Base-by-base conservation (phyloP, 2,329 filamentous ascomycete species). In the Fusarium sp. region DNA sequence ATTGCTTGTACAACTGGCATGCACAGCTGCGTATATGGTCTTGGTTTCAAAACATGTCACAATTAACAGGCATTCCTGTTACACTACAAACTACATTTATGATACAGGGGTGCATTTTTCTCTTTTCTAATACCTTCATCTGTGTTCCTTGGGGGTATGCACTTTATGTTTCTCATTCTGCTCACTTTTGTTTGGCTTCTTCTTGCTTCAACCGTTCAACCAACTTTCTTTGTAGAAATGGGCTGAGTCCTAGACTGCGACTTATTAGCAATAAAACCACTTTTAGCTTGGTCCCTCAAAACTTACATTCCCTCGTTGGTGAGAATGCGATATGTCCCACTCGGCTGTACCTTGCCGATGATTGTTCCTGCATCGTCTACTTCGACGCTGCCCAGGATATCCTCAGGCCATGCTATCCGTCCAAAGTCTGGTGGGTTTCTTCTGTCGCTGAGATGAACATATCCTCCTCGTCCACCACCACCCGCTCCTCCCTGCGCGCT, bases 221-320 rank as follows among this genome's bases (percentile, higher is more conserved):
- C 53, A 90, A 76, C 74, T 87, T 90, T 30, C 77, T 83, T 60
- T 83, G 80, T 53, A 90, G 73, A 73, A 85, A 90, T 2, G 78
- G 77, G 46, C 78, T 70, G 52, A 80, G 53, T 40, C 78, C 78
- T 42, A 80, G 45, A 27, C 78, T 80, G 45, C 30, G 30, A 48
- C 14, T 32, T 14, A 59, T 77, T 73, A 77, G 77, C 34, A 57
- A 60, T 34, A 27, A 13, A 46, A 6, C 9, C 18, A 11, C 8
- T 53, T 14, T 53, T 12, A 16, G 4, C 29, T 13, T 44, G 14
- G 10, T 20, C 22, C 52, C 22, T 44, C 13, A 14, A n/a, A 32
- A 87, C 89, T 87, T 77, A 91, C 88, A 91, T 88, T 76, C 90
- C 90, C 78, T 91, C 85, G 54, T 89, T 88, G 1, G 89, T 91